Evolutionary conservation across 2,329 filamentous ascomycete genomes (phyloP), one percentile per base, ranked within the genome.

Genomic region (Neonectria magnoliae): DNA sequence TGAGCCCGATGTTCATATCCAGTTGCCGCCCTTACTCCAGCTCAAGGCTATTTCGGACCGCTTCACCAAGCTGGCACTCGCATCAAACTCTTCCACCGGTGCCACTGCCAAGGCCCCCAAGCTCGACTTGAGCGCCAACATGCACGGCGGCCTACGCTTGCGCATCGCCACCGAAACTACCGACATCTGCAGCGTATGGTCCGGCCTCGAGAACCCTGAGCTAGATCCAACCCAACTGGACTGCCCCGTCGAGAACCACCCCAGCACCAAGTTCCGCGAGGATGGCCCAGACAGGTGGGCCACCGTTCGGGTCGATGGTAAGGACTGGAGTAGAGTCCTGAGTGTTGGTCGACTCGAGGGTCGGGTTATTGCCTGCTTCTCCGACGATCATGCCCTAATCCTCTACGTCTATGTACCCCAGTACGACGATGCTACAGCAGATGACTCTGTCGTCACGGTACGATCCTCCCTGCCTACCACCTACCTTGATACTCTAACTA

Each of bases 11-110:
- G 94, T 98, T 3, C 92, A 98, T 80, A 97, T 99, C 75, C 90
- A 94, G 58, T 85, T 99, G 4, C 96, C 96, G 0, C 91, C 93
- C 5, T 83, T 99, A 5, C 84, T 94, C 45, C 94, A 98, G 75
- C 85, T 99, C 63, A 98, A 98, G 77, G 91, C 91, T 68, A 96
- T 99, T 67, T 97, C 93, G 4, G 96, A 99, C 78, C 90, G 96
- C 57, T 98, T 98, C 80, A 98, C 94, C 45, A 95, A 93, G 75
- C 88, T 98, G 3, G 93, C 93, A 4, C 80, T 87, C 53, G 81
- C 83, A 22, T 82, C 76, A n/a, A 69, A 58, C 55, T 71, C 75
- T 4, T 66, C 69, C 36, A 65, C 88, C 5, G 79, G 82, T 41
- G 80, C 80, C 20, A 62, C 87, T 4, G 78, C 79, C 48, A 76